phyloP scores from a whole-genome alignment of 257 asterid genomes.

The Nyctanthes arbortristis region DNA sequence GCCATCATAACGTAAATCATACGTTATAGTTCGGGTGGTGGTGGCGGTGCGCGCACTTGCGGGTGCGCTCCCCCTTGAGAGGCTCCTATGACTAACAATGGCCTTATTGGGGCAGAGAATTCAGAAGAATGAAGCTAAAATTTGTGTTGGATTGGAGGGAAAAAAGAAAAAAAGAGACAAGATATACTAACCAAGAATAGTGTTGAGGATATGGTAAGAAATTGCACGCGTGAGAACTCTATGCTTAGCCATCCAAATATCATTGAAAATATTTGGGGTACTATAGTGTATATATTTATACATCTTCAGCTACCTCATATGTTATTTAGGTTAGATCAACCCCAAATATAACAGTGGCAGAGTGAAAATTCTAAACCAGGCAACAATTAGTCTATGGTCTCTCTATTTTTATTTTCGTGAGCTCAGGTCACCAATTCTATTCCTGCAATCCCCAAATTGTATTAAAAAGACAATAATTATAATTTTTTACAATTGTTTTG shows the following conservation, averaged over 20 bases:
- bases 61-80: conserved; percentile 44
- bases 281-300: background rate
- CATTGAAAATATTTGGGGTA: background rate
- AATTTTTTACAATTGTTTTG: too few relatives aligned
- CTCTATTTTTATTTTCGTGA: too few relatives aligned
- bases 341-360: too few relatives aligned
- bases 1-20: conserved; percentile 22
- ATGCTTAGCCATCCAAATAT: conserved; percentile 20
- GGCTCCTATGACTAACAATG: conserved; percentile 31
- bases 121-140: conserved; percentile 29
- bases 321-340: too few relatives aligned
- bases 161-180: conserved; percentile 15
- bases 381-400: too few relatives aligned
- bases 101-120: conserved; percentile 28
- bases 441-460: too few relatives aligned
- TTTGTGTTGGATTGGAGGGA: conserved; percentile 35
- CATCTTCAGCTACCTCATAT: too few relatives aligned
- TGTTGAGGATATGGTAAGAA: conserved; percentile 9
- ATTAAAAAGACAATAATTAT: too few relatives aligned
- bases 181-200: conserved; percentile 35
- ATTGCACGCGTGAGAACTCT: conserved; percentile 23
- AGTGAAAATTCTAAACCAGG: too few relatives aligned
- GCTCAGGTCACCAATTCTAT: too few relatives aligned
- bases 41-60: conserved; percentile 48
- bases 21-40: background rate